A percentile compares a stretch with the other conserved stretches of the same genome.
These are phyloP conservation scores for Malassezia japonica DNA, from an alignment of 1,284 basidiomycete species.

Conservation along the genomic window DNA sequence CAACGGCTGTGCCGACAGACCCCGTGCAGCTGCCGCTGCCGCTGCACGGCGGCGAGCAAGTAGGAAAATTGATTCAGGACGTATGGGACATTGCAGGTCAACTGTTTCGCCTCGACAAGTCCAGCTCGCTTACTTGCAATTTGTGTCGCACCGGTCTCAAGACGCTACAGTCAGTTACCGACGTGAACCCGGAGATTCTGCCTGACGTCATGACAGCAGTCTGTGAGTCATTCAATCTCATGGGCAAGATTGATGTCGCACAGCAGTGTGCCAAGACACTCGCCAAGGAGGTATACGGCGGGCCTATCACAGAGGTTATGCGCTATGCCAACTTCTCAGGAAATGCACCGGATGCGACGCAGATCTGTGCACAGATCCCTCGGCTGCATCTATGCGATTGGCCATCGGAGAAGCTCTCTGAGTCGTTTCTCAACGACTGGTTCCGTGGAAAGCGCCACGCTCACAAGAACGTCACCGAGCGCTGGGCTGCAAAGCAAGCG, in stretches of 20 bases:
- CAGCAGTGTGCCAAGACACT: conserved; percentile 56
- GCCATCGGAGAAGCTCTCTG: conserved; percentile 20
- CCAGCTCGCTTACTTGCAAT: conserved; percentile 53
- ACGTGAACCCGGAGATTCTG: conserved; percentile 58
- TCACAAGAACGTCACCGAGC: background rate
- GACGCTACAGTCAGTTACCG: conserved; percentile 59
- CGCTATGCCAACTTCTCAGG: conserved; percentile 33
- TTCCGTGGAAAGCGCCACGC: conserved; percentile 24
- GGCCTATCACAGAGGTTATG: conserved; percentile 30
- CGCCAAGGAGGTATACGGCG: conserved; percentile 30
- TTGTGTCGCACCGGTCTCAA: conserved; percentile 60
- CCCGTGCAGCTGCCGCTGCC: conserved; percentile 7
- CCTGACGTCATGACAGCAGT: conserved; percentile 56
- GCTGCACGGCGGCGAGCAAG: background rate
- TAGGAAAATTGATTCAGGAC: background rate
- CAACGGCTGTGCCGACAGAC: background rate
- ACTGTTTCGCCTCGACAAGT: conserved; percentile 49
- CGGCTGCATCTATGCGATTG: conserved; percentile 1
- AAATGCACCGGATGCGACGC: conserved; percentile 32
- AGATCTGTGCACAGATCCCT: conserved; percentile 36
- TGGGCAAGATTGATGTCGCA: conserved; percentile 21
- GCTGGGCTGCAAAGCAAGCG: background rate
- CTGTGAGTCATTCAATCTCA: conserved; percentile 55
- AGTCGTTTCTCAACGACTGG: conserved; percentile 32
- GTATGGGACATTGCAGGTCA: conserved; percentile 47